Conservation (phyloP, 768 basidiomycete genomes). For the Trametes cinnabarina region DNA sequence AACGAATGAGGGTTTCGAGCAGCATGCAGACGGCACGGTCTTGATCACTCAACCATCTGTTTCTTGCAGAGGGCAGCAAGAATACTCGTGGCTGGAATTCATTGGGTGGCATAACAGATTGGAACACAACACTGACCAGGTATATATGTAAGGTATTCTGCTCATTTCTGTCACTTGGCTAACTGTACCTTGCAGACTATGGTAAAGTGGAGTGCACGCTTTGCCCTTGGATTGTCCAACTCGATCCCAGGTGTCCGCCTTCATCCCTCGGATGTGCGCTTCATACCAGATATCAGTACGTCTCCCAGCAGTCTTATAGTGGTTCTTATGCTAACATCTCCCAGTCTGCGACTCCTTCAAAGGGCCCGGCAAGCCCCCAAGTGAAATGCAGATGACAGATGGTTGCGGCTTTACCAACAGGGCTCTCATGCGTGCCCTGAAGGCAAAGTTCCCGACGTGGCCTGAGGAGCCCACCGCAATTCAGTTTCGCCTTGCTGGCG, state of each 20-base stretch:
- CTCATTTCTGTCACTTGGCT: no score
- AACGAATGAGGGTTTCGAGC: constrained; percentile 46
- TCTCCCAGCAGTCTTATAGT: not conserved
- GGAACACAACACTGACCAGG: constrained; percentile 48
- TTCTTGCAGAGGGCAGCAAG: not conserved
- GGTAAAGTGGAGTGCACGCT: constrained; percentile 65
- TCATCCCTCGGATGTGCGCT: constrained; percentile 34
- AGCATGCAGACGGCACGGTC: not conserved
- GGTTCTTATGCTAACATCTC: not conserved
- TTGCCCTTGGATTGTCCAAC: constrained; percentile 59
- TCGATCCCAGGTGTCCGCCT: constrained; percentile 57
- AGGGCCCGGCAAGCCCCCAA: constrained; percentile 23
- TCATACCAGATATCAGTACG: constrained; percentile 51
- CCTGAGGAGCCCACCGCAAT: constrained; percentile 27
- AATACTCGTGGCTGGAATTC: constrained; percentile 44
- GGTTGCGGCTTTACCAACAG: constrained; percentile 72
- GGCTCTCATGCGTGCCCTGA: constrained; percentile 38
- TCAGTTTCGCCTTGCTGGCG: constrained; percentile 31
- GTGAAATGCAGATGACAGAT: constrained; percentile 54
- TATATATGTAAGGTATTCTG: constrained; percentile 23
- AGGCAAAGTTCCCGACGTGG: constrained; percentile 22
- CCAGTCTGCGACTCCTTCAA: constrained; percentile 28
- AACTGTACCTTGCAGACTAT: constrained; percentile 41
- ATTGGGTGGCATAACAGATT: constrained; percentile 56
- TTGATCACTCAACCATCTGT: not conserved